Evolutionary conservation across 768 basidiomycete genomes (phyloP).

Genomic region (Suillus subluteus): DNA sequence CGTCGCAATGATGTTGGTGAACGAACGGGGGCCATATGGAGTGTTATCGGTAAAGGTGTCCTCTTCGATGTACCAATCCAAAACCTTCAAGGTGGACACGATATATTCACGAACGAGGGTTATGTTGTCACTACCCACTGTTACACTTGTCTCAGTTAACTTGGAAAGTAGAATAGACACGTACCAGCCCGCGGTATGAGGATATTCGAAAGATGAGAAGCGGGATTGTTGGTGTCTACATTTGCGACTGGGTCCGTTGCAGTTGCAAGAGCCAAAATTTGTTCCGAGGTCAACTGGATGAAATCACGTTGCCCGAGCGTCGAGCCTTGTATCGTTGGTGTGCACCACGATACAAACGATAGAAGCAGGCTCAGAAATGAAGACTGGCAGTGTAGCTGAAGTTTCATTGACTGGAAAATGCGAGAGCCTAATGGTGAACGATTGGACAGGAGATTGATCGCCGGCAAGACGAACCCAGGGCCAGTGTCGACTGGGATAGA

Average conservation of each 20-base stretch:
- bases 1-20: slow-evolving; percentile 93
- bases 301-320: slow-evolving; percentile 43
- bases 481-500: background rate
- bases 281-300: slow-evolving; percentile 48
- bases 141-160: background rate
- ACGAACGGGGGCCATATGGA: slow-evolving; percentile 77
- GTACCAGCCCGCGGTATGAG: slow-evolving; percentile 83
- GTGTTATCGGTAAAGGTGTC: slow-evolving; percentile 81
- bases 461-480: background rate
- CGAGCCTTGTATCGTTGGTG: slow-evolving; percentile 31
- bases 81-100: slow-evolving; percentile 62
- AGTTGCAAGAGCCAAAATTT: slow-evolving; percentile 54
- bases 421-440: background rate
- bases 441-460: background rate
- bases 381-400: slow-evolving; percentile 7
- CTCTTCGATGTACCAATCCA: slow-evolving; percentile 89
- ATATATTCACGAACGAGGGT: slow-evolving; percentile 86
- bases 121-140: slow-evolving; percentile 76
- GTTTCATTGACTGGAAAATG: slow-evolving; percentile 7
- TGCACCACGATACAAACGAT: slow-evolving; percentile 22
- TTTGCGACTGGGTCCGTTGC: slow-evolving; percentile 68
- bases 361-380: slow-evolving; percentile 14
- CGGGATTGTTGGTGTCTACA: slow-evolving; percentile 64
- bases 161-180: slow-evolving; percentile 30
- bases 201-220: slow-evolving; percentile 79